phyloP scores from a whole-genome alignment of 306 rosid genomes.

The Leucaena leucocephala region DNA sequence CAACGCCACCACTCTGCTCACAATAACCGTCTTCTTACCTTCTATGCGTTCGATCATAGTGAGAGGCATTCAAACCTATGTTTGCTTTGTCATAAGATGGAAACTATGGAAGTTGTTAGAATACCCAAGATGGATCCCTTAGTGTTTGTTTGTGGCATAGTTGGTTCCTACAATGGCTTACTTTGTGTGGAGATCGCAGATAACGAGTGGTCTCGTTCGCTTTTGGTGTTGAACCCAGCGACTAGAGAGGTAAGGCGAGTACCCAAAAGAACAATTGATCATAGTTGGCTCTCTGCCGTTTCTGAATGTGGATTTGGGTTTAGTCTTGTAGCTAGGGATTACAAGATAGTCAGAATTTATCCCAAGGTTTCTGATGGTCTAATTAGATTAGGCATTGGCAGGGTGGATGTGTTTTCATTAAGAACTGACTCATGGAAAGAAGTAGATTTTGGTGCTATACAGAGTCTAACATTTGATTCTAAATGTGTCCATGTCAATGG shows the following conservation, averaged over 20 bases:
- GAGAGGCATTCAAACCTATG: background rate
- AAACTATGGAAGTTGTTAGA: no score
- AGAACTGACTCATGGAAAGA: conserved; percentile 22
- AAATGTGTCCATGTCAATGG: background rate
- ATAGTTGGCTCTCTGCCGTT: no score
- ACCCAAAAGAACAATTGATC: background rate
- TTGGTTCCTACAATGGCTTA: conserved; percentile 38
- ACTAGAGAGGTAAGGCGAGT: conserved; percentile 8
- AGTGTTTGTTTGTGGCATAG: background rate
- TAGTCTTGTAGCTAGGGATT: conserved; percentile 20
- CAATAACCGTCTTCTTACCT: conserved; percentile 8
- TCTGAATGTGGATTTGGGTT: conserved; percentile 28
- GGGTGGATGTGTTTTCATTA: conserved; percentile 23
- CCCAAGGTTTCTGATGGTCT: background rate
- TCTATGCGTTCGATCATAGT: background rate
- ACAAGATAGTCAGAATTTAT: conserved; percentile 28
- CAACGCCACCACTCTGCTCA: background rate
- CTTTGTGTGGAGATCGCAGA: background rate
- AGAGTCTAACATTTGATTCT: background rate
- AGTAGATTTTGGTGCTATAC: background rate
- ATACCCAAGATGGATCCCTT: background rate
- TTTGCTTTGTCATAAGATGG: background rate
- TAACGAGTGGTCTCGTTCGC: background rate
- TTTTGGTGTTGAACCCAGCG: conserved; percentile 33
- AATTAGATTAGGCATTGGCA: background rate